Conservation (phyloP, 805 yeast species). For the Kuraishia ogatae region DNA sequence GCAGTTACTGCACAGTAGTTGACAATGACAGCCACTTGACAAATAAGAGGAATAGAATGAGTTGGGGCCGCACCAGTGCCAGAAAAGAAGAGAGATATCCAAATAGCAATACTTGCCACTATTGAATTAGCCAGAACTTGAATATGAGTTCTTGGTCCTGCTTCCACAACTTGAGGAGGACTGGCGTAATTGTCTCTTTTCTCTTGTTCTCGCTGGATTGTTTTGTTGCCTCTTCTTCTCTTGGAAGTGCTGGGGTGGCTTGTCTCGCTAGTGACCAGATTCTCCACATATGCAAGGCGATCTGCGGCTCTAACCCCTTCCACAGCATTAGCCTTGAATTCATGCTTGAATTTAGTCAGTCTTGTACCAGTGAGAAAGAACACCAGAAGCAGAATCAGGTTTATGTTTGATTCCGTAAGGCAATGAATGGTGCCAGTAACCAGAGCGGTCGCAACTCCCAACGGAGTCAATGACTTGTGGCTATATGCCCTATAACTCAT, state of each 20-base stretch:
- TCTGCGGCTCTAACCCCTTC: background rate
- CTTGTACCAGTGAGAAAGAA: conserved; percentile 6
- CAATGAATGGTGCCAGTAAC: conserved; percentile 7
- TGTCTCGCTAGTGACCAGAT: background rate
- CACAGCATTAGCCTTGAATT: background rate
- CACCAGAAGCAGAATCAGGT: conserved; percentile 4
- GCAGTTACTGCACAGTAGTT: conserved; percentile 9
- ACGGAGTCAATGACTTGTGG: conserved; percentile 4
- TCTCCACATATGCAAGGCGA: background rate
- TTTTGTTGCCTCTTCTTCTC: background rate
- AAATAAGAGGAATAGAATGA: background rate
- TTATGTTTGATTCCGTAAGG: conserved; percentile 2
- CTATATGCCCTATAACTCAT: conserved; percentile 3
- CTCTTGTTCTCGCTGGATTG: too few relatives aligned
- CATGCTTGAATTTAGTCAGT: conserved; percentile 8
- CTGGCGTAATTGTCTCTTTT: too few relatives aligned
- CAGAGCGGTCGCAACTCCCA: conserved; percentile 6
- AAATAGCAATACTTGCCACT: conserved; percentile 3
- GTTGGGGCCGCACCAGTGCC: background rate
- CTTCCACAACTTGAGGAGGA: background rate
- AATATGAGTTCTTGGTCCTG: conserved; percentile 2
- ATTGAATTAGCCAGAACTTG: conserved; percentile 8
- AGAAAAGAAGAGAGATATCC: background rate
- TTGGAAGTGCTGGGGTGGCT: background rate
- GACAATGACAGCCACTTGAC: conserved; percentile 4